Evolutionary conservation across 2,329 filamentous ascomycete species (phyloP).

Genomic region (Aschersonia sp.): DNA sequence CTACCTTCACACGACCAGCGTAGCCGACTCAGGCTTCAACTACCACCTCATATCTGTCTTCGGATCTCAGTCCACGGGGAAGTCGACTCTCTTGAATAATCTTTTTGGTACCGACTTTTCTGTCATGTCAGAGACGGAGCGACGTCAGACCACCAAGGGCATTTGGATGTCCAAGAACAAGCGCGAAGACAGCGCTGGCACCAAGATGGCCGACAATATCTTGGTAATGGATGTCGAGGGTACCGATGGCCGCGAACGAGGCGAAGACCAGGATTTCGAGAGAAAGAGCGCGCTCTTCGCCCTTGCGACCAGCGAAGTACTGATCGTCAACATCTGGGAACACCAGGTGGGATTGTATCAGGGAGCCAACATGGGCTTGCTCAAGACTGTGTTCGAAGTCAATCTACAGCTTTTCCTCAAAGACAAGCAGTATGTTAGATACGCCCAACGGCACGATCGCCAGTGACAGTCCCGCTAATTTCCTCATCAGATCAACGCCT

Average conservation of each 20-base stretch:
- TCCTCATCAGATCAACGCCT: constrained; percentile 52
- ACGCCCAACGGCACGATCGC: no score
- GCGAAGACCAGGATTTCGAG: constrained; percentile 98
- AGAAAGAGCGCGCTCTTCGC: constrained; percentile 95
- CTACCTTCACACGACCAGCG: constrained; percentile 67
- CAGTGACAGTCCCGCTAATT: neutral
- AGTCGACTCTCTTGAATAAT: constrained; percentile 91
- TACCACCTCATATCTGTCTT: constrained; percentile 99
- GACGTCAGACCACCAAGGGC: constrained; percentile 94
- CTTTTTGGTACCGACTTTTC: constrained; percentile 93
- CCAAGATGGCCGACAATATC: constrained; percentile 87
- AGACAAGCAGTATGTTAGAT: constrained; percentile 61
- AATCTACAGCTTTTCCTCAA: constrained; percentile 95
- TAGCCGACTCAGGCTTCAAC: constrained; percentile 88
- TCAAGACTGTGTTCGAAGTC: constrained; percentile 98
- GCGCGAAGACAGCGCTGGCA: constrained; percentile 32
- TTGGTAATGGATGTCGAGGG: constrained; percentile 99
- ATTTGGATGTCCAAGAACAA: constrained; percentile 99
- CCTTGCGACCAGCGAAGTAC: constrained; percentile 88
- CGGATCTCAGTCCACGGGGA: constrained; percentile 94
- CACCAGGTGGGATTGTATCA: constrained; percentile 97
- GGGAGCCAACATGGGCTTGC: constrained; percentile 93
- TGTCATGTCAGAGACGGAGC: constrained; percentile 91
- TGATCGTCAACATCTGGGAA: constrained; percentile 99
- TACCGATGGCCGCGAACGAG: constrained; percentile 87